Evolutionary conservation across 768 basidiomycete species (phyloP).

Genomic region (Panaeolus cyanescens): DNA sequence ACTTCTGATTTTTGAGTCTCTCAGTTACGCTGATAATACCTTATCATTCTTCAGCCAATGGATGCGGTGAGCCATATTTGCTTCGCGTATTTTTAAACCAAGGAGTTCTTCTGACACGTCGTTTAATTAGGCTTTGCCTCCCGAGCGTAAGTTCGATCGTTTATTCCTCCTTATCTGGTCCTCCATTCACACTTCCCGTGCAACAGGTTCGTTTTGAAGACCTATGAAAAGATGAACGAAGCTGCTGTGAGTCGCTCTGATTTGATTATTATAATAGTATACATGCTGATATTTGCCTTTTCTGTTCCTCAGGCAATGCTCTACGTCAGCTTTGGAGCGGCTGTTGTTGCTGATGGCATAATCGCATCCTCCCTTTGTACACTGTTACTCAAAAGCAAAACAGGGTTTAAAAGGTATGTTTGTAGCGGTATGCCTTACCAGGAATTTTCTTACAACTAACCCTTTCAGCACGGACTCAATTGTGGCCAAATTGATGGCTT

Average conservation of each 20-base stretch:
- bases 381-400: conserved; percentile 9
- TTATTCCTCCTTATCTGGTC: not conserved
- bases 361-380: conserved; percentile 15
- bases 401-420: conserved; percentile 13
- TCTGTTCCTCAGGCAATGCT: conserved; percentile 6
- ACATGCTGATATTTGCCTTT: not conserved
- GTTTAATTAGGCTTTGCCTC: not conserved
- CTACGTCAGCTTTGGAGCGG: conserved; percentile 13
- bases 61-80: not conserved
- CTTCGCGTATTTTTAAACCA: not conserved
- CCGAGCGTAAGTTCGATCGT: not conserved
- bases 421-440: not conserved
- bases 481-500: conserved; percentile 15
- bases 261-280: not conserved
- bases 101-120: not conserved
- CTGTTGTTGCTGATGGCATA: conserved; percentile 13
- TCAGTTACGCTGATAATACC: no score
- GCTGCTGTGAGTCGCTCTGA: not conserved
- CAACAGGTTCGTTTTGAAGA: not conserved
- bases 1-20: not conserved
- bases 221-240: not conserved
- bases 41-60: not conserved
- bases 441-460: not conserved
- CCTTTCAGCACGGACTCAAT: conserved; percentile 11
- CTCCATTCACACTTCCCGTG: not conserved